Conservation (phyloP, 2,329 filamentous ascomycete species). For the Cordyceps cicadae region DNA sequence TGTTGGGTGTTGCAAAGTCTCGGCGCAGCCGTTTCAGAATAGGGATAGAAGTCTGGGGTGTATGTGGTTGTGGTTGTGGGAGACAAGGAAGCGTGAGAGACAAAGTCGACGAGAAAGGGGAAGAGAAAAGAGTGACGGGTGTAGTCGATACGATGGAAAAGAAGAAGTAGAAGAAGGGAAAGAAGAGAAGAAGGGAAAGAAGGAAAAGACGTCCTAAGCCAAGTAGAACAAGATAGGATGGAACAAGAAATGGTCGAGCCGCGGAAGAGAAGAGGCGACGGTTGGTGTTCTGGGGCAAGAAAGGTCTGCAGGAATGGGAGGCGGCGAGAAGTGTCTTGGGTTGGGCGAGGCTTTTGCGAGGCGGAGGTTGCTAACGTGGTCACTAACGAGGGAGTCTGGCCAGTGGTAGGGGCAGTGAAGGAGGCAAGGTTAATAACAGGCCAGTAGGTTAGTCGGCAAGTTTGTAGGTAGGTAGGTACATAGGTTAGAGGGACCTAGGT, state of each 20-base stretch:
- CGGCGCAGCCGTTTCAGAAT: slow-evolving; percentile 12
- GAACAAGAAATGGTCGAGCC: background rate
- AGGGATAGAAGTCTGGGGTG: slow-evolving; percentile 1
- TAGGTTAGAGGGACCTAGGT: no score
- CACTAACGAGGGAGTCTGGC: background rate
- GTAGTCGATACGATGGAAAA: background rate
- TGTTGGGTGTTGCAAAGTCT: slow-evolving; percentile 2
- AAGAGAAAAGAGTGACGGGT: slow-evolving; percentile 5
- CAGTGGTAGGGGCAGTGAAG: background rate
- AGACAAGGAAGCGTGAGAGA: background rate
- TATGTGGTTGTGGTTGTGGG: background rate
- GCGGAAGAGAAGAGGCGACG: slow-evolving; percentile 2
- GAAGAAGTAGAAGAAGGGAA: background rate
- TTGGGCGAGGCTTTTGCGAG: background rate
- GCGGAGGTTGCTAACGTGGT: background rate
- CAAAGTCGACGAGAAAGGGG: background rate
- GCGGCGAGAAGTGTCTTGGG: background rate
- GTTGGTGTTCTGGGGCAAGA: background rate
- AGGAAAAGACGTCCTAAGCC: background rate
- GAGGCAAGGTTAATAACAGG: no score
- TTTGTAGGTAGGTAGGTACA: no score
- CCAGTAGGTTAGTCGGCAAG: no score
- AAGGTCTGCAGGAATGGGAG: slow-evolving; percentile 11
- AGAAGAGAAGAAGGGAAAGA: background rate
- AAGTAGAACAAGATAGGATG: background rate